A percentile compares a stretch with the other conserved stretches of the same genome.
These are phyloP conservation scores for Sporisorium exsertum DNA, from an alignment of 1,284 basidiomycete species.

Conservation along the genomic window DNA sequence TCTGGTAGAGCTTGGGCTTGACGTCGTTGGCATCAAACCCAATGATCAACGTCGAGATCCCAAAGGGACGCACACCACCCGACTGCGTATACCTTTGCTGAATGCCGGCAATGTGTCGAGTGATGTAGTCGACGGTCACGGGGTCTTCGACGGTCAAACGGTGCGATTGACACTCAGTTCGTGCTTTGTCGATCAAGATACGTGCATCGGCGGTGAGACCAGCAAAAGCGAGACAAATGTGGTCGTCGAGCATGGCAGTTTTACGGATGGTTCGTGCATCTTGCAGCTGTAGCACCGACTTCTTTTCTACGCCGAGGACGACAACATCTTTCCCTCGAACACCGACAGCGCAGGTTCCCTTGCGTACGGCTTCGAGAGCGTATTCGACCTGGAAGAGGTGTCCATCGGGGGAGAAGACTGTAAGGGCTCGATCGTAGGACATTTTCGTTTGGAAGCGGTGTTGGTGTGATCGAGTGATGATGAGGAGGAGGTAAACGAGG, in stretches of 20 bases:
- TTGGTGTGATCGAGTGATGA: neutral
- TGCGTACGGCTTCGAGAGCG: constrained; percentile 93
- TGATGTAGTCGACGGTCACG: constrained; percentile 97
- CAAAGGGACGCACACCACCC: constrained; percentile 97
- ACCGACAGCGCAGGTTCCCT: constrained; percentile 97
- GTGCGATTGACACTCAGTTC: constrained; percentile 97
- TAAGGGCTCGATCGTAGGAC: constrained; percentile 75
- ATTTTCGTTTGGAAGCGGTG: constrained; percentile 7
- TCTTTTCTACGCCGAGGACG: constrained; percentile 98
- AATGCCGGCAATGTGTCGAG: constrained; percentile 94
- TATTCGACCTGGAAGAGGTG: constrained; percentile 94
- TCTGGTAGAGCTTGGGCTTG: constrained; percentile 90
- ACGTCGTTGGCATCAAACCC: constrained; percentile 96
- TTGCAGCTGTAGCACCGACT: constrained; percentile 95
- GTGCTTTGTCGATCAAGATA: constrained; percentile 96
- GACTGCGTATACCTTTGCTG: constrained; percentile 99
- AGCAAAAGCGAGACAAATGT: constrained; percentile 96
- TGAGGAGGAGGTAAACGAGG: neutral
- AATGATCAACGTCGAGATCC: constrained; percentile 94
- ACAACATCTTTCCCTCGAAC: constrained; percentile 94
- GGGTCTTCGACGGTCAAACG: constrained; percentile 98
- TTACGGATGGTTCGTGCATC: constrained; percentile 97
- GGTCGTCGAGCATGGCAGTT: constrained; percentile 98
- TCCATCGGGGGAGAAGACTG: constrained; percentile 93
- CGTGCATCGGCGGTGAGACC: constrained; percentile 97